Evolutionary conservation across 2,329 filamentous ascomycete species (phyloP).

Genomic region (Pseudofabraea citricarpa): DNA sequence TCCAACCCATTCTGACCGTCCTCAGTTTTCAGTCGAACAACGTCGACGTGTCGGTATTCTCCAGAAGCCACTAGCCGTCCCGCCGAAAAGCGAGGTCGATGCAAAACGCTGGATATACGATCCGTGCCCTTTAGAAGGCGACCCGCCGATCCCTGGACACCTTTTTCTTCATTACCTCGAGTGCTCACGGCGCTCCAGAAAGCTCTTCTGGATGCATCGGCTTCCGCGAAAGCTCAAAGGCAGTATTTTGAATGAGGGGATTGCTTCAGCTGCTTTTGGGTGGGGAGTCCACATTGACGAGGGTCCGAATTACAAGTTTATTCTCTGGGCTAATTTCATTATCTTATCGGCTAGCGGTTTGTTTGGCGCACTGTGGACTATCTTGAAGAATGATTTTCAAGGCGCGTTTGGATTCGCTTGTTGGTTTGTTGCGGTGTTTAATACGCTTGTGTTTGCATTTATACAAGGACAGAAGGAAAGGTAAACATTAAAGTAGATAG

Average conservation of each 20-base stretch:
- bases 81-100: conserved; percentile 7
- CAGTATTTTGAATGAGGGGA: conserved; percentile 2
- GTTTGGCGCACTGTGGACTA: conserved; percentile 5
- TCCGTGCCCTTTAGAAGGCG: conserved; percentile 7
- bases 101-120: conserved; percentile 5
- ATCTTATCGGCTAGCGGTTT: conserved; percentile 2
- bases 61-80: conserved; percentile 8
- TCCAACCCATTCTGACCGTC: background rate
- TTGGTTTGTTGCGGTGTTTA: conserved; percentile 5
- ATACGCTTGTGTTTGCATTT: background rate
- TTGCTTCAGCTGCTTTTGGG: conserved; percentile 2
- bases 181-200: background rate
- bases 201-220: conserved; percentile 5
- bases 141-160: conserved; percentile 7
- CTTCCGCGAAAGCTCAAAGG: conserved; percentile 2
- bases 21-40: conserved; percentile 8
- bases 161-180: conserved; percentile 8
- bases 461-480: no score
- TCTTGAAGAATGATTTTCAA: conserved; percentile 7
- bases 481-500: no score
- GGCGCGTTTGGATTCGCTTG: conserved; percentile 8
- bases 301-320: conserved; percentile 3
- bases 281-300: conserved; percentile 10
- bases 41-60: conserved; percentile 9
- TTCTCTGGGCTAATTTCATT: conserved; percentile 3